These are phyloP conservation scores for Histomonas meleagridis DNA, from an alignment of 208 protist species.

Conservation along the genomic window DNA sequence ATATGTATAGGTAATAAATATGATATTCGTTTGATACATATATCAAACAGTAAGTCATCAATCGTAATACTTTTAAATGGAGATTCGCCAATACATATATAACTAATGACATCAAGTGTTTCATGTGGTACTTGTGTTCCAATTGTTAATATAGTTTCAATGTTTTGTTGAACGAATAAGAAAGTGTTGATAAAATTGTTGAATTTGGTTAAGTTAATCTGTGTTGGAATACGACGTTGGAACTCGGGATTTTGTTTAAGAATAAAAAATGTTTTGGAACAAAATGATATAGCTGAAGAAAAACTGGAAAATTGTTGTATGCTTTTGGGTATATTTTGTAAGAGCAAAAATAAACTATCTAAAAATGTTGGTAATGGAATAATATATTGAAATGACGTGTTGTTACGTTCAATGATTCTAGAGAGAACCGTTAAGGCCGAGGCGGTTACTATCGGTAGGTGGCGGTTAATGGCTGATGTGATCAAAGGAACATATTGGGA, in stretches of 20 bases:
- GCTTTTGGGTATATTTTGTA: not conserved
- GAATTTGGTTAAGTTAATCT: not conserved
- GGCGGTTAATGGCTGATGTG: not conserved
- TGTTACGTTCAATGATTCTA: not conserved
- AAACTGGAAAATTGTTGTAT: not conserved
- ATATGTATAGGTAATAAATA: not conserved
- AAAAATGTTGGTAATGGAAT: not conserved
- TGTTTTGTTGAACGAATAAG: not conserved
- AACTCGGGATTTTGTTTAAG: not conserved
- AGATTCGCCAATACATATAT: not conserved
- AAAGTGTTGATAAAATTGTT: not conserved
- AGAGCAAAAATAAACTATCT: not conserved
- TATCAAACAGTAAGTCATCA: not conserved
- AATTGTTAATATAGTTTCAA: not conserved
- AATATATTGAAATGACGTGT: not conserved
- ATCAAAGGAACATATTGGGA: not conserved
- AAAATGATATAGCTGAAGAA: not conserved
- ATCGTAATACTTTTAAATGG: not conserved
- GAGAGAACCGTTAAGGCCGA: not conserved
- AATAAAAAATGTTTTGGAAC: not conserved
- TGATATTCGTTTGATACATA: not conserved
- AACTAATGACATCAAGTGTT: not conserved
- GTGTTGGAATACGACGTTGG: not conserved
- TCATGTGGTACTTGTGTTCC: not conserved
- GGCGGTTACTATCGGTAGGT: not conserved